Percentiles rank a stretch among this genome's conserved stretches.
These are phyloP conservation scores for Trifolium fragiferum DNA, from an alignment of 306 rosid genomes.

Conservation along the genomic window DNA sequence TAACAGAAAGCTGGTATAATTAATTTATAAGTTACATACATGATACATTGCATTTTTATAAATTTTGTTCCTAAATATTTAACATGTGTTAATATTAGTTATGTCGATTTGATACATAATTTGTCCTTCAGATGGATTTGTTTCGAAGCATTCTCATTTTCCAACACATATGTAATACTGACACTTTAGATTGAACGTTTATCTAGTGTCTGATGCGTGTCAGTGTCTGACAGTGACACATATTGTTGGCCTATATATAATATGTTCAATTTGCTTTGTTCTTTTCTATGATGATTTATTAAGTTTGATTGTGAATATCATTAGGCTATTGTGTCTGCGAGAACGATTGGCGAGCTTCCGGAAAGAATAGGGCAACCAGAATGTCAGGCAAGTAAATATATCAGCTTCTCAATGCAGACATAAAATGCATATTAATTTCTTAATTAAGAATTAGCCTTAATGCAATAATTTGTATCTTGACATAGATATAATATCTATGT, in stretches of 20 bases:
- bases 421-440: slow-evolving; percentile 26
- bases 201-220: not conserved
- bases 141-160: slow-evolving; percentile 24
- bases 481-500: not conserved
- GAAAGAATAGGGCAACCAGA: slow-evolving; percentile 94
- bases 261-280: slow-evolving; percentile 5
- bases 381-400: slow-evolving; percentile 86
- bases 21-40: slow-evolving; percentile 11
- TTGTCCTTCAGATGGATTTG: slow-evolving; percentile 6
- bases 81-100: slow-evolving; percentile 25
- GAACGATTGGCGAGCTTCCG: slow-evolving; percentile 94
- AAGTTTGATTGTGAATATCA: slow-evolving; percentile 29
- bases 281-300: slow-evolving; percentile 15
- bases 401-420: slow-evolving; percentile 37
- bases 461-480: not conserved
- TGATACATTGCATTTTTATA: slow-evolving; percentile 39
- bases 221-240: not conserved
- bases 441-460: not conserved
- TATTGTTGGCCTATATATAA: not conserved
- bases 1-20: slow-evolving; percentile 78
- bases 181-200: not conserved
- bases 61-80: slow-evolving; percentile 10
- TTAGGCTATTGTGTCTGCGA: slow-evolving; percentile 87
- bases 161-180: not conserved
- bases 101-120: not conserved